These are phyloP conservation scores for Suillus placidus DNA, from an alignment of 768 basidiomycete genomes.

Conservation along the genomic window DNA sequence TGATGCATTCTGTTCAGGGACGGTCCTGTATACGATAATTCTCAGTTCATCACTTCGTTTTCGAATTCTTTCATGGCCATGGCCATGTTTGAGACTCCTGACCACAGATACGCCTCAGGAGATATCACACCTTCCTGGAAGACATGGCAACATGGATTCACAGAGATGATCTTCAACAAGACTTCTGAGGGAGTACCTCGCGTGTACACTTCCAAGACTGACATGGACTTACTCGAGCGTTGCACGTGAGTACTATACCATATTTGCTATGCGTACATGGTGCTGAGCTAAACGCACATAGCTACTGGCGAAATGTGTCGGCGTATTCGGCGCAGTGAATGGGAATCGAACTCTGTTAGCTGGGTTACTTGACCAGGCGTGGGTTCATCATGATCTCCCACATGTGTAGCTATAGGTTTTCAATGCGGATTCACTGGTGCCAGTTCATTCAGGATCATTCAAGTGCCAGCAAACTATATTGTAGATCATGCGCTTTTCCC, in stretches of 20 bases:
- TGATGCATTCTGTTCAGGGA: not conserved
- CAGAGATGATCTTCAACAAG: conserved; percentile 53
- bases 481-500: conserved; percentile 44
- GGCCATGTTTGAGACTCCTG: conserved; percentile 25
- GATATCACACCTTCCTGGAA: conserved; percentile 26
- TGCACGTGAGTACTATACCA: conserved; percentile 33
- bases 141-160: conserved; percentile 16
- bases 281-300: not conserved
- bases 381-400: not conserved
- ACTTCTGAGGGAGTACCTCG: conserved; percentile 27
- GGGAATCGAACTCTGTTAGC: not conserved
- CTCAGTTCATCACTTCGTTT: conserved; percentile 34
- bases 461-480: not conserved
- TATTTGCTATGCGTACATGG: not conserved
- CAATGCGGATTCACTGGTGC: not conserved
- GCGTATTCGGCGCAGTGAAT: not conserved
- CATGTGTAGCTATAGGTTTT: not conserved
- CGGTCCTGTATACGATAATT: conserved; percentile 24
- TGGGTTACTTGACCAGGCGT: not conserved
- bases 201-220: conserved; percentile 34
- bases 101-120: conserved; percentile 19
- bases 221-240: conserved; percentile 35
- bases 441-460: not conserved
- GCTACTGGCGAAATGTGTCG: not conserved
- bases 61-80: conserved; percentile 30